A percentile compares a stretch with the other conserved stretches of the same genome.
These are phyloP conservation scores for Pugionium cornutum DNA, from an alignment of 345 rosid species.

Conservation along the genomic window DNA sequence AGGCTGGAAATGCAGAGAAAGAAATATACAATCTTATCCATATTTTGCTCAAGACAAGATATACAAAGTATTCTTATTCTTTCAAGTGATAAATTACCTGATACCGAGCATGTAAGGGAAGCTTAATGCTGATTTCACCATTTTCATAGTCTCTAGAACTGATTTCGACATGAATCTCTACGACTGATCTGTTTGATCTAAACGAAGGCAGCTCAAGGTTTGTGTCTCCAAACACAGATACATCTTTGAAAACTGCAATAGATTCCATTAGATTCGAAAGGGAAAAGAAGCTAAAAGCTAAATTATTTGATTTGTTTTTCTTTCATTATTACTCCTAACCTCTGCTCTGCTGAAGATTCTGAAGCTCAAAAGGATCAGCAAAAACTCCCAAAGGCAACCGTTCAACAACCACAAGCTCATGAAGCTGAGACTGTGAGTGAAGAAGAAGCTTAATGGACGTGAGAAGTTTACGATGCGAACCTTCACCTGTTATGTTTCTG, in stretches of 20 bases:
- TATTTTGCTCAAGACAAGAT: too few species aligned
- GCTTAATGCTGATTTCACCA: too few species aligned
- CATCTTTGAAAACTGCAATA: conserved; percentile 52
- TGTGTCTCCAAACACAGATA: conserved; percentile 79
- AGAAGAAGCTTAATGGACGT: too few species aligned
- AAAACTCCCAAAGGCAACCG: conserved; percentile 78
- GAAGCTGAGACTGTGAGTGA: conserved; percentile 43
- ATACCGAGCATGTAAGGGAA: too few species aligned
- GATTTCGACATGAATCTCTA: conserved; percentile 69
- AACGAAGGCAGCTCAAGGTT: conserved; percentile 84
- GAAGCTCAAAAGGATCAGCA: too few species aligned
- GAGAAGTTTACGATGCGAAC: conserved; percentile 84
- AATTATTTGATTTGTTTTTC: too few species aligned
- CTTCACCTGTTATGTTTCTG: conserved; percentile 68
- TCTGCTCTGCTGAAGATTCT: conserved; percentile 55
- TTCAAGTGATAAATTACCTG: conserved; percentile 25
- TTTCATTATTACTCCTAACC: conserved; percentile 46
- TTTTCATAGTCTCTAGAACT: conserved; percentile 32
- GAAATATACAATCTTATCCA: not conserved
- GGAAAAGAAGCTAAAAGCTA: too few species aligned
- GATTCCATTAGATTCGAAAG: not conserved
- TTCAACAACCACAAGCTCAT: conserved; percentile 58
- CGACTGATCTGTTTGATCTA: conserved; percentile 63
- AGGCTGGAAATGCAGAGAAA: conserved; percentile 44
- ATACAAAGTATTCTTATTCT: too few species aligned